These are phyloP conservation scores for Didymella exigua DNA, from an alignment of 2,329 filamentous ascomycete species.

Conservation along the genomic window DNA sequence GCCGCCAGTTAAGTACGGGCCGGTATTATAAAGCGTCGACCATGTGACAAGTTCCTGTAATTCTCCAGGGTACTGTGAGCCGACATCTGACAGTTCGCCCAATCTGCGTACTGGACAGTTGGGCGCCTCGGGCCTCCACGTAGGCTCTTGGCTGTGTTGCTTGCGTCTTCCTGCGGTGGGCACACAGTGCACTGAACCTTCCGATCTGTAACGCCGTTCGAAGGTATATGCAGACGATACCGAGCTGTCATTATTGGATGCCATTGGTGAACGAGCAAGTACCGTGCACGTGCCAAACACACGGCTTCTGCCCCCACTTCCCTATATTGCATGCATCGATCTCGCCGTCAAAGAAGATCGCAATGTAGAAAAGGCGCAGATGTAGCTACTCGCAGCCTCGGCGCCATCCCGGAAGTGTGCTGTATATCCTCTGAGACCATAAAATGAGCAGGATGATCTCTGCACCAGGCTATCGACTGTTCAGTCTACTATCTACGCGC, in stretches of 20 bases:
- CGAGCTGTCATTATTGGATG: background rate
- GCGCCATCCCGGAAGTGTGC: background rate
- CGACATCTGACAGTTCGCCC: background rate
- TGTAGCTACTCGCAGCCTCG: background rate
- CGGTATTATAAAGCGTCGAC: background rate
- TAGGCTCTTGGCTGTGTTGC: slow-evolving; percentile 3
- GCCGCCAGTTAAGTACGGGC: slow-evolving; percentile 9
- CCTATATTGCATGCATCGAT: background rate
- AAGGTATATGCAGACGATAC: background rate
- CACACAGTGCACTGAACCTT: background rate
- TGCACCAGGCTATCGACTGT: background rate
- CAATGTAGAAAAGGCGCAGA: too few species aligned
- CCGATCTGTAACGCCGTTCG: slow-evolving; percentile 1
- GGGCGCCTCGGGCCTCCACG: slow-evolving; percentile 10
- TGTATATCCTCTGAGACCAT: background rate
- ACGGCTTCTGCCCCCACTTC: background rate
- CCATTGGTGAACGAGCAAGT: background rate
- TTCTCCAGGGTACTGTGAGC: background rate
- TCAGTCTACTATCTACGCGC: background rate
- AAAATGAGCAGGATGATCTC: background rate
- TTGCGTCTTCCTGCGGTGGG: slow-evolving; percentile 5
- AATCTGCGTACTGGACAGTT: background rate
- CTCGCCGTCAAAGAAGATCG: background rate
- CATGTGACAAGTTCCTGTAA: slow-evolving; percentile 4
- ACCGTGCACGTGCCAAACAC: slow-evolving; percentile 4